A percentile compares a stretch with the other conserved stretches of the same genome.
These are phyloP conservation scores for Henningerozyma blattae DNA, from an alignment of 805 yeast species.

Conservation along the genomic window DNA sequence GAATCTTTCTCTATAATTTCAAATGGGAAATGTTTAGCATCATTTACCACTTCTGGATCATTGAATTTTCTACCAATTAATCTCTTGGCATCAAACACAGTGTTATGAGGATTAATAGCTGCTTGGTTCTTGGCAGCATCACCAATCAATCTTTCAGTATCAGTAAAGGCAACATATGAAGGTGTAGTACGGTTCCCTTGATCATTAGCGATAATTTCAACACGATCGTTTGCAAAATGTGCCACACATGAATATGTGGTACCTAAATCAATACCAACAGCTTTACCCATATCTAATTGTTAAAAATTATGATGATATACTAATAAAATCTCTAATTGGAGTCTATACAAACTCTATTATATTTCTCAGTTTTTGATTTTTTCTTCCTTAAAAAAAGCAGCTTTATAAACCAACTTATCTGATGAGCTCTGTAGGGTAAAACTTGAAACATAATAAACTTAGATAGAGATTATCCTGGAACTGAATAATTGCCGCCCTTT, in stretches of 20 bases:
- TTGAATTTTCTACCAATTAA: constrained; percentile 79
- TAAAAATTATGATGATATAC: too few species aligned
- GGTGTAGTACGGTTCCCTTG: constrained; percentile 99
- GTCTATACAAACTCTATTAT: too few species aligned
- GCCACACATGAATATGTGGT: constrained; percentile 95
- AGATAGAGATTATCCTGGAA: too few species aligned
- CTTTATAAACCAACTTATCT: not conserved
- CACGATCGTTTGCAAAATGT: constrained; percentile 82
- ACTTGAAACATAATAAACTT: not conserved
- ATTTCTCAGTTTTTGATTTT: not conserved
- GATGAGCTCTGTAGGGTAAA: not conserved
- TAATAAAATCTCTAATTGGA: too few species aligned
- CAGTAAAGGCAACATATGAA: constrained; percentile 90
- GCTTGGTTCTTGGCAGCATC: constrained; percentile 98
- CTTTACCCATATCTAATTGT: constrained; percentile 31
- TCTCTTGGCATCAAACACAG: constrained; percentile 87
- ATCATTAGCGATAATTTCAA: constrained; percentile 93
- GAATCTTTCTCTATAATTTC: constrained; percentile 59
- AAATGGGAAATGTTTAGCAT: constrained; percentile 81
- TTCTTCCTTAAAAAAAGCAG: not conserved
- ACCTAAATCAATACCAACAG: constrained; percentile 72
- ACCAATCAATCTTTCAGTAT: constrained; percentile 86
- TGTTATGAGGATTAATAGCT: constrained; percentile 82
- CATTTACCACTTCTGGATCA: constrained; percentile 69
- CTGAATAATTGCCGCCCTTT: too few species aligned